phyloP scores from a whole-genome alignment of 1,139 yeast species.

The Meyerozyma athensensis region DNA sequence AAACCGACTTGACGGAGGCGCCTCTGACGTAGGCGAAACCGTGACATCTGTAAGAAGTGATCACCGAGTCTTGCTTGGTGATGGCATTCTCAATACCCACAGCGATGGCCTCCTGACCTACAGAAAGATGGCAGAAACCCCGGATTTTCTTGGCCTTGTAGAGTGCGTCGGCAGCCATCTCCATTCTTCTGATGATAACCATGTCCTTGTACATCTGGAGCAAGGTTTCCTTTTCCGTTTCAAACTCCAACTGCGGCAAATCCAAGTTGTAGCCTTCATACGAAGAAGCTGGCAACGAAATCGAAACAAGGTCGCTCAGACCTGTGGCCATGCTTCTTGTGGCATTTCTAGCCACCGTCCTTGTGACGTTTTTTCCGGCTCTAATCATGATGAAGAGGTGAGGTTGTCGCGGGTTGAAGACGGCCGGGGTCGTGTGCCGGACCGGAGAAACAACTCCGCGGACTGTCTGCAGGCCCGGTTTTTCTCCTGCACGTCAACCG shows the following conservation, averaged over 20 bases:
- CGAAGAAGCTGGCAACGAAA: conserved; percentile 69
- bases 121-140: conserved; percentile 98
- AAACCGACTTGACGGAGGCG: conserved; percentile 79
- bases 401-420: conserved; percentile 1
- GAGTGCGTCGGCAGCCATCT: conserved; percentile 97
- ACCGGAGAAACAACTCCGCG: conserved; percentile 1
- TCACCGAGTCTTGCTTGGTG: conserved; percentile 75
- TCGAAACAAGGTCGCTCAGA: conserved; percentile 38
- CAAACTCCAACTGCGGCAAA: conserved; percentile 62
- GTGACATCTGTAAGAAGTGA: conserved; percentile 98
- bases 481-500: no score
- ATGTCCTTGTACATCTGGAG: conserved; percentile 95
- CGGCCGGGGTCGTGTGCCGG: conserved; percentile 2
- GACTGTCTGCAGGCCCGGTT: background rate
- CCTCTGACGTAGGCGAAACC: conserved; percentile 97
- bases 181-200: conserved; percentile 93
- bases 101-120: conserved; percentile 98
- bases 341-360: conserved; percentile 7
- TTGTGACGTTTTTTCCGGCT: background rate
- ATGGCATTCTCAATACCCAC: conserved; percentile 97
- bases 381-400: conserved; percentile 3
- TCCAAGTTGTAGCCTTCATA: conserved; percentile 82
- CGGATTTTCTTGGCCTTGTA: conserved; percentile 98
- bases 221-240: conserved; percentile 73
- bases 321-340: conserved; percentile 35